These are phyloP conservation scores for Passiflora organensis DNA, from an alignment of 345 rosid species.

Conservation along the genomic window DNA sequence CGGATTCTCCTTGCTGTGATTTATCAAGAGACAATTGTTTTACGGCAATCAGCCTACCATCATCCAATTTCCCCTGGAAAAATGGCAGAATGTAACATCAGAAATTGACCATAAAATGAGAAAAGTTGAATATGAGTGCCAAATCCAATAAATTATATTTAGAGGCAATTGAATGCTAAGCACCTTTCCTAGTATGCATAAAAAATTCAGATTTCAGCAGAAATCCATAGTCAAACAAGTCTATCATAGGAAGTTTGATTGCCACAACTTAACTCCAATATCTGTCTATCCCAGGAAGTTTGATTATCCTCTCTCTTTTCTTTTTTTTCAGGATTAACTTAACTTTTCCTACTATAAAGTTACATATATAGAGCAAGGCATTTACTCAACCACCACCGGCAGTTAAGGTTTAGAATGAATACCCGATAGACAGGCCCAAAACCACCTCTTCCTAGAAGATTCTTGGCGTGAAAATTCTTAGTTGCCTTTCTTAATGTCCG, in stretches of 20 bases:
- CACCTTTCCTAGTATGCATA: too few relatives aligned
- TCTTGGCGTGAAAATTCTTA: constrained; percentile 39
- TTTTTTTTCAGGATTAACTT: too few relatives aligned
- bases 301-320: too few relatives aligned
- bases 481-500: constrained; percentile 59
- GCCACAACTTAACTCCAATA: too few relatives aligned
- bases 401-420: constrained; percentile 4
- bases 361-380: not conserved
- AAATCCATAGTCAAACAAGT: too few relatives aligned
- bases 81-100: constrained; percentile 1
- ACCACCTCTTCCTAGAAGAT: constrained; percentile 64
- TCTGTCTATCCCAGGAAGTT: too few relatives aligned
- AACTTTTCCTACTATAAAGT: too few relatives aligned
- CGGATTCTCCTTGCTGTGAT: constrained; percentile 66
- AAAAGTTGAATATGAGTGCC: not conserved
- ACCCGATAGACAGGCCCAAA: constrained; percentile 65
- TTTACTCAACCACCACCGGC: not conserved
- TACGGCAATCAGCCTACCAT: constrained; percentile 51
- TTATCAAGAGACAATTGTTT: constrained; percentile 42
- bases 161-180: not conserved
- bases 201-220: too few relatives aligned
- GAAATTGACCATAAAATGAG: not conserved
- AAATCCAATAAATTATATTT: too few relatives aligned
- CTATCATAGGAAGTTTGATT: too few relatives aligned
- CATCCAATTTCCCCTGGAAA: constrained; percentile 47